Base-by-base conservation (phyloP, 148 eudicot genomes). In the Selenicereus undatus region DNA sequence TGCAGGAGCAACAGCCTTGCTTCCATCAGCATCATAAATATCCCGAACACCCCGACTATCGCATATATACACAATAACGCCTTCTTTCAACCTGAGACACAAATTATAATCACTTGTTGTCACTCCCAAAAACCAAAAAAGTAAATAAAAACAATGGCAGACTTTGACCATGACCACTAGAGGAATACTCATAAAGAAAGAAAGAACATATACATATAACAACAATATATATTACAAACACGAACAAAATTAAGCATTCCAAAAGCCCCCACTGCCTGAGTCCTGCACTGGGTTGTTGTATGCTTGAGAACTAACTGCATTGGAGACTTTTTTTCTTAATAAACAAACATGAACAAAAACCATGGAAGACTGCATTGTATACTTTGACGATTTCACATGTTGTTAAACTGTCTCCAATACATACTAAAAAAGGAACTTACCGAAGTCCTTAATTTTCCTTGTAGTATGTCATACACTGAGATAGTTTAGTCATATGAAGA, bases 21-120 rank as follows among this genome's bases (percentile, higher is more conserved):
- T 92, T 87, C 98, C 99, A 83, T 97, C 99, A 60, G 94, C 88
- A 79, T 97, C 99, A 85, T 94, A 97, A 82, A 97, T 94, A 83
- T 97, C 99, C 80, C 98, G 90, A 48, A 97, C 92, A 68, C 99
- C 99, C 74, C 91, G 94, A 81, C 98, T 93, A 81, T 97, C 98
- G 78, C 98, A 94, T 43, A 97, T 91, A 75, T 97, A 97, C 58
- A 97, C 99, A 76, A 97, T 97, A 70, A 97, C 98, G 62, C 99
- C 98, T 84, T 97, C 94, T 87, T 92, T 90, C 87, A 97, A 84
- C 99, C 99, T 97, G 89, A 48, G 81, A 66, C 32, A 27, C 51
- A 51, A 76, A 14, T 56, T 2, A 69, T 42, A 12, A 69, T 74
- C 71, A 85, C 32, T 21, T 30, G 1, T 60, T 62, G 5, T 60